phyloP scores from a whole-genome alignment of 208 protist species.

The Borovskyia barvae region DNA sequence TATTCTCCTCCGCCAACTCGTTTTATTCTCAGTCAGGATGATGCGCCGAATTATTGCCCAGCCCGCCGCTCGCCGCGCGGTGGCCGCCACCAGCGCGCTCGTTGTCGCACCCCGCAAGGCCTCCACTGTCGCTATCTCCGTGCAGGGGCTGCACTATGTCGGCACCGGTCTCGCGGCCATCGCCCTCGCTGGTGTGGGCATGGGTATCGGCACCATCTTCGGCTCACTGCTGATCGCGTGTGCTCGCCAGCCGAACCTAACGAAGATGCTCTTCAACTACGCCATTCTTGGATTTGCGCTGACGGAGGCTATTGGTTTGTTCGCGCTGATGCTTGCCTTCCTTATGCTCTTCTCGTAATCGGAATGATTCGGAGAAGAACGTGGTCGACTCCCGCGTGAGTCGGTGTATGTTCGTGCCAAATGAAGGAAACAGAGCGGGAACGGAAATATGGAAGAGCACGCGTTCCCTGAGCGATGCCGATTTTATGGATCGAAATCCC shows the following conservation, averaged over 20 bases:
- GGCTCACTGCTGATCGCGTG: slow-evolving; percentile 81
- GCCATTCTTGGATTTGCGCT: slow-evolving; percentile 92
- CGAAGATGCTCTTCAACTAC: slow-evolving; percentile 93
- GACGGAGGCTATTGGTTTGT: slow-evolving; percentile 91
- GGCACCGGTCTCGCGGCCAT: slow-evolving; percentile 89
- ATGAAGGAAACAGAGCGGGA: too few species aligned
- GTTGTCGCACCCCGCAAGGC: slow-evolving; percentile 51
- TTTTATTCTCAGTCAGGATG: too few species aligned
- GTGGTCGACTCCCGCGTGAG: too few species aligned
- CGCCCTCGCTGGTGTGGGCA: slow-evolving; percentile 86
- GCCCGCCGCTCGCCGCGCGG: slow-evolving; percentile 49
- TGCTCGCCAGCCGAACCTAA: slow-evolving; percentile 88
- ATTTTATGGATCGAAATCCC: too few species aligned
- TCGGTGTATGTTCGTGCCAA: too few species aligned
- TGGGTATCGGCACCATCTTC: slow-evolving; percentile 92
- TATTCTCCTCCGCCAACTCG: too few species aligned
- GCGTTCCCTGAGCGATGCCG: too few species aligned
- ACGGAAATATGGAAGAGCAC: too few species aligned
- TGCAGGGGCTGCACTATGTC: slow-evolving; percentile 91
- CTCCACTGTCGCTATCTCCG: slow-evolving; percentile 86
- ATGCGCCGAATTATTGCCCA: slow-evolving; percentile 79
- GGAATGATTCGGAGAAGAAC: too few species aligned
- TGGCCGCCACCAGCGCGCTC: slow-evolving; percentile 34
- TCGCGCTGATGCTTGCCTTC: slow-evolving; percentile 91
- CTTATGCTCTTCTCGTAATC: slow-evolving; percentile 94